Conservation (phyloP, 768 basidiomycete genomes). For the Hypholoma fasciculare region DNA sequence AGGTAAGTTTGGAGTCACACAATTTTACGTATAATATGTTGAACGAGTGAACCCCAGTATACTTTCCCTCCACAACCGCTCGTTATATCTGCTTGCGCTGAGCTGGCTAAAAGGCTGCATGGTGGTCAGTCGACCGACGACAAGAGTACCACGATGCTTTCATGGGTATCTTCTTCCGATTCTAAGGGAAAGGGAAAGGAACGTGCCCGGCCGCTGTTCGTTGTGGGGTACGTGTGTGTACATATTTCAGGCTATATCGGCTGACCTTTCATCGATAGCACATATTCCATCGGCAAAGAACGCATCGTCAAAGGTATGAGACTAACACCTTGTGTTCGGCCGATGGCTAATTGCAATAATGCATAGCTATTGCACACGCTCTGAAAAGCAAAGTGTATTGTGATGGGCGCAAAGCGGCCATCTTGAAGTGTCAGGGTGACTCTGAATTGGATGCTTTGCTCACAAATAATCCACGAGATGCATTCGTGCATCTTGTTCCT, state of each 20-base stretch:
- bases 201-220: constrained; percentile 45
- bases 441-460: constrained; percentile 77
- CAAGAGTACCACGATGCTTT: constrained; percentile 42
- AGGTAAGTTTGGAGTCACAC: constrained; percentile 35
- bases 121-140: constrained; percentile 34
- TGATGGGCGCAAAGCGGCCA: constrained; percentile 78
- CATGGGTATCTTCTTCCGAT: constrained; percentile 45
- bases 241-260: neutral
- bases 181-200: constrained; percentile 37
- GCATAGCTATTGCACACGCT: constrained; percentile 78
- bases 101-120: constrained; percentile 65
- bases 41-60: constrained; percentile 48
- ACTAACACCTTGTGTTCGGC: neutral
- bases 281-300: constrained; percentile 98
- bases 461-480: constrained; percentile 72
- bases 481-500: constrained; percentile 85
- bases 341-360: neutral
- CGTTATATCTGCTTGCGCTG: constrained; percentile 91
- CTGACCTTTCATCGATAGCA: constrained; percentile 43
- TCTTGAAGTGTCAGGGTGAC: constrained; percentile 84
- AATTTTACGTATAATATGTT: too few relatives aligned
- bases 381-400: constrained; percentile 86
- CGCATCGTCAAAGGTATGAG: constrained; percentile 87
- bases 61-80: constrained; percentile 95
- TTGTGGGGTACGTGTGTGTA: constrained; percentile 61